Evolutionary conservation across 768 basidiomycete species (phyloP), one percentile per base, ranked within the genome.

Genomic region (Lactarius evosmus): DNA sequence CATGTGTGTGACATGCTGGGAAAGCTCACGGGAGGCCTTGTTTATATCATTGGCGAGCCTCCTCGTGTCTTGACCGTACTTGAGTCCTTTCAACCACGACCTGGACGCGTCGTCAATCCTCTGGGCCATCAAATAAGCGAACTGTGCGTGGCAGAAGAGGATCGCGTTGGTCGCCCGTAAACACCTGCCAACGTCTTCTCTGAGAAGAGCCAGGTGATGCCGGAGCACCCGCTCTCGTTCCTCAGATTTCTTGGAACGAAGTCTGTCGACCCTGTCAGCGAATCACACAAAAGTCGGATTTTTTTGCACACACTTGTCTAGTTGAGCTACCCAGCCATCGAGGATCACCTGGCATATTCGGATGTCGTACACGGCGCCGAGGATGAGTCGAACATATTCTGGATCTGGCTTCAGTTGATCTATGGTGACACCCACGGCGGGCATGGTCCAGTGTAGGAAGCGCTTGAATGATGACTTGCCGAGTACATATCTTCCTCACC

Each of bases 11-110:
- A 61, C 55, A 5, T 61, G 16, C 30, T 22, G 2, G 22, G 59
- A 61, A 27, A 61, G 63, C 38, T 14, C 22, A 7, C 32, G 41
- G 19, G 63, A 40, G n/a, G 59, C 59, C 4, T 5, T 9, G 55
- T n/a, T 51, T 14, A 65, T 56, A 9, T 65, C 64, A 11, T 57
- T 52, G 32, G 64, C 64, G 55, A 65, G 54, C 54, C 49, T 41
- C n/a, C 49, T 65, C 55, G 55, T 56, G 19, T 65, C 59, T 2
- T 54, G 11, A 7, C 33, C 59, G 27, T 25, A 65, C 22, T 52
- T 44, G 30, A 65, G 17, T 4, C 58, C 46, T 9, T 65, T 61
- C 49, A 38, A 8, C 59, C 59, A 56, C 25, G 59, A 65, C 30
- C 30, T 51, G 38, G 46, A 51, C 38, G 59, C 64, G 27, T 30